A percentile compares a stretch with the other conserved stretches of the same genome.
Conservation (phyloP, 129 eudicot genomes). For the Escallonia rubra region DNA sequence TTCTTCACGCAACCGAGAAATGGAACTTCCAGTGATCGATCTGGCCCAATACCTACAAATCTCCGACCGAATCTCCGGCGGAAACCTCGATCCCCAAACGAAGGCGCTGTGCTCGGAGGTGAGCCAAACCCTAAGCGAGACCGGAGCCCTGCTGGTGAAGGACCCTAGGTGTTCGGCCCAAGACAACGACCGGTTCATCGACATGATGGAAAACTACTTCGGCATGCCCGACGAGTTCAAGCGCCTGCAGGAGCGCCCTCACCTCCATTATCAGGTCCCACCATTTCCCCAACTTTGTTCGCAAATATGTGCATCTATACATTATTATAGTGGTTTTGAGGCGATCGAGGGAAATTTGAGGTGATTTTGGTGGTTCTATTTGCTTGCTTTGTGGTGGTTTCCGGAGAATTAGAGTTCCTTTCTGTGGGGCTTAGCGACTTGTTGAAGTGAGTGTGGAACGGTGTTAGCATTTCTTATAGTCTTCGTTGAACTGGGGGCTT, state of each 20-base stretch:
- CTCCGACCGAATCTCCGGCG: too few species aligned
- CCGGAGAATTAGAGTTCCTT: too few species aligned
- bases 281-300: background rate
- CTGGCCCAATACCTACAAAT: conserved; percentile 44
- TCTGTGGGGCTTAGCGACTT: too few species aligned
- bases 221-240: conserved; percentile 61
- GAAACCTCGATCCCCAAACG: conserved; percentile 26
- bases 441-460: too few species aligned
- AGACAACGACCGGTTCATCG: conserved; percentile 80
- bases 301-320: too few species aligned
- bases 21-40: conserved; percentile 88
- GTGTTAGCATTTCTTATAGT: too few species aligned
- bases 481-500: too few species aligned
- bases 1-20: background rate
- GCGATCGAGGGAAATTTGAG: background rate
- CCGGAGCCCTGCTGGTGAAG: conserved; percentile 80
- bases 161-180: conserved; percentile 80
- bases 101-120: conserved; percentile 55
- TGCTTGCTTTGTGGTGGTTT: too few species aligned
- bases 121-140: conserved; percentile 74
- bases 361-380: too few species aligned
- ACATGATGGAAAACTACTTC: conserved; percentile 95
- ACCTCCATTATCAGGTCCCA: conserved; percentile 80
- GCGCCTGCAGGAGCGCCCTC: conserved; percentile 76
- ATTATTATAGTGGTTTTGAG: too few species aligned